Percentiles rank a stretch among this genome's conserved stretches.
phyloP scores from a whole-genome alignment of 345 rosid genomes.

The Sonneratia alba region DNA sequence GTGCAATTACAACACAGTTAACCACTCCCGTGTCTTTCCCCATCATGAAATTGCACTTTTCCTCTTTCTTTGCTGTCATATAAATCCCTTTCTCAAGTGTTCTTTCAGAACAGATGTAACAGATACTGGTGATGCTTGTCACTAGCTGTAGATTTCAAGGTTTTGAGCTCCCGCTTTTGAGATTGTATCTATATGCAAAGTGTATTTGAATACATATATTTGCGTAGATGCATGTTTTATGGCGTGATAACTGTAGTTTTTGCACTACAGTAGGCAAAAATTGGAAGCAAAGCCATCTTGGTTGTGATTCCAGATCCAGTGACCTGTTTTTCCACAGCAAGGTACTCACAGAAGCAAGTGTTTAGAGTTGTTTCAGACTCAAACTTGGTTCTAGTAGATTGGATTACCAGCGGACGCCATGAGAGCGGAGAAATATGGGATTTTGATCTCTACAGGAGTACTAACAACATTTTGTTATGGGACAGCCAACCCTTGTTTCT shows the following conservation, averaged over 20 bases:
- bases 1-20: not conserved
- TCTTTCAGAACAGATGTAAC: not conserved
- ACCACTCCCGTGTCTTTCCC: too few species aligned
- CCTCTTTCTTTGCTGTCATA: not conserved
- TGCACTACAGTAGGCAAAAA: conserved; percentile 55
- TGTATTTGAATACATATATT: not conserved
- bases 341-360: conserved; percentile 77
- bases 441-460: conserved; percentile 70
- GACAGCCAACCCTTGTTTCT: conserved; percentile 60
- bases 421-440: conserved; percentile 93
- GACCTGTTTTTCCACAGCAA: conserved; percentile 82
- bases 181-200: not conserved
- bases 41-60: not conserved
- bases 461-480: conserved; percentile 52
- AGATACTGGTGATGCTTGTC: not conserved
- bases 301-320: conserved; percentile 86
- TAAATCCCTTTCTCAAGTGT: not conserved
- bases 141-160: not conserved
- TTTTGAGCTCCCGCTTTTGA: not conserved
- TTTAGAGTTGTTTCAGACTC: conserved; percentile 60
- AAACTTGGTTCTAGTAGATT: conserved; percentile 70
- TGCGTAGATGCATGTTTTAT: not conserved
- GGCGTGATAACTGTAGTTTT: not conserved
- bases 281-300: conserved; percentile 57
- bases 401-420: conserved; percentile 94